A percentile compares a stretch with the other conserved stretches of the same genome.
These are phyloP conservation scores for Leptodontidium sp. DNA, from an alignment of 2,329 filamentous ascomycete genomes.

Conservation along the genomic window DNA sequence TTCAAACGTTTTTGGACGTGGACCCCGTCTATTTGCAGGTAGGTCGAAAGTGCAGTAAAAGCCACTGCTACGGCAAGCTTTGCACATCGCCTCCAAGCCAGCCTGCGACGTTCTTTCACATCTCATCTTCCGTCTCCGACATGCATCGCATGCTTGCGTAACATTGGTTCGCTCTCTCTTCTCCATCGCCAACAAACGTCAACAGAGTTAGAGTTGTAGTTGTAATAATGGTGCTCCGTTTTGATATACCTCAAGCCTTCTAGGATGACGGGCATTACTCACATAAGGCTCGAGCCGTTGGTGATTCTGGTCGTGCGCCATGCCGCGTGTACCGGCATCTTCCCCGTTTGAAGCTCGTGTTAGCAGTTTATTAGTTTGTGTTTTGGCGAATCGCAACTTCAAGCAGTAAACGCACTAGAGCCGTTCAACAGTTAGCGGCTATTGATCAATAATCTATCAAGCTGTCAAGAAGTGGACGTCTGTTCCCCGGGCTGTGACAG, in stretches of 20 bases:
- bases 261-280: too few relatives aligned
- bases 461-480: too few relatives aligned
- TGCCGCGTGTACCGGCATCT: neutral
- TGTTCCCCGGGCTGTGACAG: too few relatives aligned
- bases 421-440: too few relatives aligned
- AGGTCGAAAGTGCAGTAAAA: neutral
- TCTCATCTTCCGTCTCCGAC: slow-evolving; percentile 2
- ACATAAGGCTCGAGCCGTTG: too few relatives aligned
- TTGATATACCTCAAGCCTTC: too few relatives aligned
- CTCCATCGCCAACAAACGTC: neutral
- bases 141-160: slow-evolving; percentile 6
- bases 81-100: neutral
- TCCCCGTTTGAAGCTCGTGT: neutral
- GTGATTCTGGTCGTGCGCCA: too few relatives aligned
- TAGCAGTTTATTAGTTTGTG: neutral
- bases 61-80: neutral
- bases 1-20: neutral
- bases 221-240: too few relatives aligned
- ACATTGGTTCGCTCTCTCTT: slow-evolving; percentile 6
- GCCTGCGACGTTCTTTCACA: neutral
- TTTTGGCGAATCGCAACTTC: neutral
- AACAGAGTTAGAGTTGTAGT: too few relatives aligned
- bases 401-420: too few relatives aligned
- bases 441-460: too few relatives aligned
- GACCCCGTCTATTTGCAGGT: slow-evolving; percentile 3